Evolutionary conservation across 306 rosid species (phyloP), one percentile per base, ranked within the genome.

Genomic region (Betula pendula): DNA sequence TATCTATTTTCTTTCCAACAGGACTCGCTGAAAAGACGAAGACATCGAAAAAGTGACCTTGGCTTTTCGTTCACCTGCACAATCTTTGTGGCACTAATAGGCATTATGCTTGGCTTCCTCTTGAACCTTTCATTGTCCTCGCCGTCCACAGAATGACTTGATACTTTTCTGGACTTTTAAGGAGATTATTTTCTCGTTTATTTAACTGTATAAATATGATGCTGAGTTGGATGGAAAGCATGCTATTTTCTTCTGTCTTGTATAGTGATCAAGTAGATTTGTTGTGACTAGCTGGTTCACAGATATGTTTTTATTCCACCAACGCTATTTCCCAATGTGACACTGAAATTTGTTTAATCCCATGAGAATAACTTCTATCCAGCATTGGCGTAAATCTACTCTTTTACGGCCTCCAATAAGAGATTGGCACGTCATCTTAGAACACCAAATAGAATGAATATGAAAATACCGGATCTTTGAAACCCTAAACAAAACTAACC

Each of bases 11-110:
- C 35, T 56, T 10, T 24, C 63, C 35, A 56, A 62, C 11, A 62
- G 68, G 68, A 62, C 81, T 67, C 84, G 87, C 72, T 92, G 88
- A 90, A 85, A 81, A 84, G 88, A 83, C 86, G 87, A 70, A 88
- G 76, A 85, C 47, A 68, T 74, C 88, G 85, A 25, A 89, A 87
- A 87, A 83, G 85, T 14, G 88, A 81, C 80, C 87, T 85, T 52
- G 97, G 92, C 27, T 95, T 95, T 85, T 92, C 97, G 65, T 80
- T 95, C 69, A 74, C 79, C 71, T 90, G 85, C 27, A 92, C 99
- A 62, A 60, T 90, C 66, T 79, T 88, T 31, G 97, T 90, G 84
- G 99, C 92, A 63, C 40, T 95, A n/a, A 85, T 95, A 44, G 97
- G 97, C 65, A 69, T 85, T 79, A 77, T 88, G 90, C 90, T 89